Base-by-base conservation (phyloP, 1,139 yeast genomes). In the Saccharomyces hybrid region DNA sequence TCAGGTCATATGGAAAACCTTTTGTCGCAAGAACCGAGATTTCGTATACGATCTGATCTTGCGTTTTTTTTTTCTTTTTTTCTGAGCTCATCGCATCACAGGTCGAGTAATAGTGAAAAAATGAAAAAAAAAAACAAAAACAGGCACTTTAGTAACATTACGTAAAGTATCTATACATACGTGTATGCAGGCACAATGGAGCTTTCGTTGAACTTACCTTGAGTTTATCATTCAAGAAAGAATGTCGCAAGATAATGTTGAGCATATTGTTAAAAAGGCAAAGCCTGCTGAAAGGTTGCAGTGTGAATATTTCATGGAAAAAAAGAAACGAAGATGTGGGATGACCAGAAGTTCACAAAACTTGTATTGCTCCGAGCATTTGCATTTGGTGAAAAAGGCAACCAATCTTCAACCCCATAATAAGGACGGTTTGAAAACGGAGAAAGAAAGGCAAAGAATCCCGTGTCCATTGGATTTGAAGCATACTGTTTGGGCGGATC, bases 391-490 rank as follows among this genome's bases (percentile, higher is more conserved):
- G 31, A 55, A 54, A 32, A 52, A 50, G 32, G 26, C 14, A 3
- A 7, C 16, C 1, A 28, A 28, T 48, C 7, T 14, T 13, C 14
- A 16, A 20, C 3, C 14, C 2, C 50, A 48, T 16, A 20, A 53
- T 25, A 14, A 26, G 7, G 54, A 54, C 16, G 26, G 31, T 9
- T 20, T 6, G 3, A 13, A 16, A 8, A 8, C 26, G 1, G 51
- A 48, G 1, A 26, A 52, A 3, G 49, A 51, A 13, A 49, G 27
- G 9, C 49, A 52, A 11, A 57, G 97, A 57, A 76, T 90, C 0
- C 81, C 84, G 3, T 90, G 97, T 69, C 91, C 97, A 0, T 66
- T 85, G 34, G 96, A 89, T 65, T 81, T 84, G 0, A 76, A 80
- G 4, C 97, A 90, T 68, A 78, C 86, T 0, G 82, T 90, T 0